Evolutionary conservation across 768 basidiomycete species (phyloP).

Genomic region (Boletus subcaerulescens): DNA sequence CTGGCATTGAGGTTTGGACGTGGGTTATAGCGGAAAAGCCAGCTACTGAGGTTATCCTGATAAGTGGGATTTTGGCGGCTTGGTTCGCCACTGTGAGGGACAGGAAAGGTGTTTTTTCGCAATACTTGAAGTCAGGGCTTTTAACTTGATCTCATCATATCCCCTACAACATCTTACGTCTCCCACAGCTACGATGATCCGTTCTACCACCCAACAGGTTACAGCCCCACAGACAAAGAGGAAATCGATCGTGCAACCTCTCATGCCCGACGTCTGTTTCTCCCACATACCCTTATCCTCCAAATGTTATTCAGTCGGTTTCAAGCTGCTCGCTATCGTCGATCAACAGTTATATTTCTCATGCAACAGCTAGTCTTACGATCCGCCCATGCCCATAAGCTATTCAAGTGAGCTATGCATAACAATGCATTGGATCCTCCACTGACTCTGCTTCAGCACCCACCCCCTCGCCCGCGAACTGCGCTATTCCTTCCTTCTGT

Average conservation of each 20-base stretch:
- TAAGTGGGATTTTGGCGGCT: constrained; percentile 81
- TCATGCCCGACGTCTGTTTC: constrained; percentile 70
- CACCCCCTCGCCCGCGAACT: constrained; percentile 90
- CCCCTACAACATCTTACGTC: constrained; percentile 3
- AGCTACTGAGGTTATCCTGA: constrained; percentile 74
- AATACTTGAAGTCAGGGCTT: constrained; percentile 66
- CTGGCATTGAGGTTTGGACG: constrained; percentile 93
- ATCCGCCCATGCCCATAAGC: constrained; percentile 65
- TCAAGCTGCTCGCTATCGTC: constrained; percentile 89
- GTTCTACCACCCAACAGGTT: constrained; percentile 80
- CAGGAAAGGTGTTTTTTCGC: constrained; percentile 82
- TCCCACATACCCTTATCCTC: constrained; percentile 80
- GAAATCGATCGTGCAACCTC: constrained; percentile 69
- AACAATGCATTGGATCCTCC: background rate
- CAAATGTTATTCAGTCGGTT: constrained; percentile 89
- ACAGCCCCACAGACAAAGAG: constrained; percentile 87
- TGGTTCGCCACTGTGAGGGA: constrained; percentile 83
- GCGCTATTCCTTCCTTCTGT: constrained; percentile 85
- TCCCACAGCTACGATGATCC: constrained; percentile 78
- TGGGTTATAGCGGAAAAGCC: constrained; percentile 91
- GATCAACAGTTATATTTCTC: constrained; percentile 79
- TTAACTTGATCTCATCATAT: background rate
- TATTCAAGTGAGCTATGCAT: constrained; percentile 60
- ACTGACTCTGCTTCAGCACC: constrained; percentile 50
- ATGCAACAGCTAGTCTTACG: constrained; percentile 82